Evolutionary conservation across 2,329 filamentous ascomycete species (phyloP), one percentile per base, ranked within the genome.

Genomic region (Helotiales sp.): DNA sequence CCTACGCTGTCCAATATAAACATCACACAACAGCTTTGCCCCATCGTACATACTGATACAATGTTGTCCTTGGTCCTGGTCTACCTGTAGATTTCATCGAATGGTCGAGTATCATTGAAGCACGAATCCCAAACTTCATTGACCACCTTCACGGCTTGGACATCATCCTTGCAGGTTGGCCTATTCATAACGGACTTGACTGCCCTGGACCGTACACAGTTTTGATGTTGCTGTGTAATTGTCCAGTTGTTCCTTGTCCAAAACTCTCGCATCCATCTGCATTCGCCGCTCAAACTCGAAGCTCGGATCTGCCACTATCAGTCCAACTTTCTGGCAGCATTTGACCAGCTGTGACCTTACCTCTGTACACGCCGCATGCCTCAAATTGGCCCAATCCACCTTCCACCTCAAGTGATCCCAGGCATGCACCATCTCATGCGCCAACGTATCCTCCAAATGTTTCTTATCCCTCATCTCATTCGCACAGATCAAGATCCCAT

Each of bases 71-170:
- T 58, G 57, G 49, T 31, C 24, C 19, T 56, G 55, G 31, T 57
- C 62, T 34, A 93, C 73, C 91, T 87, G 74, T 96, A 99, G 53
- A 99, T 92, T 73, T 98, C 93, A 73, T 98, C 92, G 75, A 99
- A 99, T 2, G 95, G 95, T 69, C 95, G 81, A 3, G 93, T 98
- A 75, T 99, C 95, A 52, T 84, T 79, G 73, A 96, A 99, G 74
- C 95, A 99, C 68, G 92, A 97, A 66, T 96, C 93, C 91, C 93
- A 99, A n/a, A 99, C 95, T 74, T 96, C 88, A 74, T 98, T 95
- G 57, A 99, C 91, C 25, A 96, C 87, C 76, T 89, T 91, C 52
- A 85, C 83, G 3, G 95, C 95, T 66, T 98, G 90, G 13, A 87
- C 86, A 67, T 96, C 87, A 73, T 96, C 90, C 73, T 90, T 90